phyloP scores from a whole-genome alignment of 2,329 filamentous ascomycete species.

The Sordariomycetes sp. region DNA sequence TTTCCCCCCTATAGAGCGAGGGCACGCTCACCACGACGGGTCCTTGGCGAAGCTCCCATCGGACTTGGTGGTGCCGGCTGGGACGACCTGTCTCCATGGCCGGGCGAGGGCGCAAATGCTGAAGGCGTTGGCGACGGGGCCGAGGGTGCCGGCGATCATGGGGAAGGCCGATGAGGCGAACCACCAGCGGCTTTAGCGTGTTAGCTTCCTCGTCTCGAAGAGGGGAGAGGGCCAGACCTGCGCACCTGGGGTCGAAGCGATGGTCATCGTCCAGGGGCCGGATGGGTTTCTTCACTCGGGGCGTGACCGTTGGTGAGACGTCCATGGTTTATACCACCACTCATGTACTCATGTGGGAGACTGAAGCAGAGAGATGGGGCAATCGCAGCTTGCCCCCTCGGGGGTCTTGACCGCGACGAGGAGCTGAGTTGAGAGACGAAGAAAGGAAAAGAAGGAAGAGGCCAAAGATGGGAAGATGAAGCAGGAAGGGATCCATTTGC shows the following conservation, averaged over 20 bases:
- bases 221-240: too few relatives aligned
- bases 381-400: too few relatives aligned
- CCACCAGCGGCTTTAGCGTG: slow-evolving; percentile 43
- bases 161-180: slow-evolving; percentile 54
- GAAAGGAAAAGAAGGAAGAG: too few relatives aligned
- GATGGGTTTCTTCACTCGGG: background rate
- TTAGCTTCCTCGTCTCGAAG: too few relatives aligned
- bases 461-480: too few relatives aligned
- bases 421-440: too few relatives aligned
- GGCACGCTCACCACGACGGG: slow-evolving; percentile 50
- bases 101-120: slow-evolving; percentile 77
- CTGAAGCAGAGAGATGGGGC: too few relatives aligned
- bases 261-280: background rate
- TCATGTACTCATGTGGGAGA: too few relatives aligned
- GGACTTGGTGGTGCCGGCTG: slow-evolving; percentile 29
- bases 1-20: background rate
- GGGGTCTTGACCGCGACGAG: too few relatives aligned
- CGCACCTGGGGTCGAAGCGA: background rate
- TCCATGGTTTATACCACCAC: background rate
- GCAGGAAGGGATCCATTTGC: too few relatives aligned
- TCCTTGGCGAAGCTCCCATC: slow-evolving; percentile 40
- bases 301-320: background rate
- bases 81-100: slow-evolving; percentile 55
- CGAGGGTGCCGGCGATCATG: slow-evolving; percentile 71
- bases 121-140: slow-evolving; percentile 77